phyloP scores from a whole-genome alignment of 2,329 filamentous ascomycete species.

The Diaporthe velutina region DNA sequence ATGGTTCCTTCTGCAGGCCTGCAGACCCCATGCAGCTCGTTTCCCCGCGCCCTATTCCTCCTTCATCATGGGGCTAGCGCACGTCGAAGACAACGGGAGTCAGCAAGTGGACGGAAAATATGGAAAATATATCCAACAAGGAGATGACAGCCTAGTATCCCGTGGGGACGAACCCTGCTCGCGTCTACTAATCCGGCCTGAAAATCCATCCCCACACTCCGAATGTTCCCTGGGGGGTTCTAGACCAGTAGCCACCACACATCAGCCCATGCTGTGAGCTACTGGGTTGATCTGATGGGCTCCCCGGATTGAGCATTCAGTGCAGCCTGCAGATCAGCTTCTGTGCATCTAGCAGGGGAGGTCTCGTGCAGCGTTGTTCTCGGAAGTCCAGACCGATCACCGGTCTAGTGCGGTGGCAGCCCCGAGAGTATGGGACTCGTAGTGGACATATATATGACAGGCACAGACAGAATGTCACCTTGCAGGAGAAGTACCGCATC shows the following conservation, averaged over 20 bases:
- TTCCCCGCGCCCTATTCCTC: slow-evolving; percentile 32
- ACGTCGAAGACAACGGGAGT: slow-evolving; percentile 16
- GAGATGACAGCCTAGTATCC: neutral
- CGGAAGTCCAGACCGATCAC: slow-evolving; percentile 34
- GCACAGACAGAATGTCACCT: neutral
- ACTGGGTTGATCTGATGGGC: neutral
- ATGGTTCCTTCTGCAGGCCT: slow-evolving; percentile 8
- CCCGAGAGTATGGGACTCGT: neutral
- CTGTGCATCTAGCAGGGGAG: neutral
- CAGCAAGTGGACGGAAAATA: slow-evolving; percentile 39
- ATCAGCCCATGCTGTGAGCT: neutral
- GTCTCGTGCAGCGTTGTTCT: slow-evolving; percentile 21
- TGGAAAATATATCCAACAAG: slow-evolving; percentile 35
- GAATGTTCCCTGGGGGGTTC: neutral
- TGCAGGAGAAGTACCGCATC: neutral
- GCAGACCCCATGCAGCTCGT: neutral
- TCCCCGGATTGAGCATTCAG: slow-evolving; percentile 14
- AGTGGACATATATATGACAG: slow-evolving; percentile 33
- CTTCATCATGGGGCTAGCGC: slow-evolving; percentile 15
- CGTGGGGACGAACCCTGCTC: slow-evolving; percentile 1
- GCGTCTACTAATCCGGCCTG: neutral
- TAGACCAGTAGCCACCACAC: slow-evolving; percentile 15
- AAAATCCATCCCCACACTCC: slow-evolving; percentile 29
- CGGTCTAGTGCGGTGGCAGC: neutral
- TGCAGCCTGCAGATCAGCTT: neutral